Conservation (phyloP, 2,329 filamentous ascomycete species). For the Scolecobasidium constrictum region DNA sequence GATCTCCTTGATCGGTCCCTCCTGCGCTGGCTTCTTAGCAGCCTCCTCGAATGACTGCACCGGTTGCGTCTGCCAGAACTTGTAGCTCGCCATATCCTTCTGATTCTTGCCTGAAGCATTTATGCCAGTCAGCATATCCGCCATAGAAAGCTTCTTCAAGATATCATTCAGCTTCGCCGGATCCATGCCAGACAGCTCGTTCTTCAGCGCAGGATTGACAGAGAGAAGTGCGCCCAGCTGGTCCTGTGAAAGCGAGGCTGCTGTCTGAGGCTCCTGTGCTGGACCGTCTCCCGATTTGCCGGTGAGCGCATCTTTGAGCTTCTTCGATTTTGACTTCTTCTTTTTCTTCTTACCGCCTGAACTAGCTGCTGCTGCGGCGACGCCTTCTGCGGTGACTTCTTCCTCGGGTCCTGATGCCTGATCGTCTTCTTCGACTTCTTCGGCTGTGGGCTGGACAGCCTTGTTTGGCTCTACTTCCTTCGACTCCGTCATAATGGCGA, state of each 20-base stretch:
- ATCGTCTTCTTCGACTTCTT: slow-evolving; percentile 5
- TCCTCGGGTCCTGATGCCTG: slow-evolving; percentile 7
- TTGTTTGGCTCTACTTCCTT: slow-evolving; percentile 7
- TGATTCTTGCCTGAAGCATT: slow-evolving; percentile 72
- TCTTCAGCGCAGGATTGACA: slow-evolving; percentile 26
- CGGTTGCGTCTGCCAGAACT: slow-evolving; percentile 97
- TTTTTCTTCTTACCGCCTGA: slow-evolving; percentile 42
- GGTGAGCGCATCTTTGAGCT: slow-evolving; percentile 37
- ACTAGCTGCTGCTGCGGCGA: neutral
- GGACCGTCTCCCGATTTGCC: slow-evolving; percentile 21
- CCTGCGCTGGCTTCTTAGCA: slow-evolving; percentile 44
- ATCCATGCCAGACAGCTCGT: slow-evolving; percentile 20
- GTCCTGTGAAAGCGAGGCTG: slow-evolving; percentile 24
- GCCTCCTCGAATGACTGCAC: slow-evolving; percentile 64
- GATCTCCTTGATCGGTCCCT: slow-evolving; percentile 77
- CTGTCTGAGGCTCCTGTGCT: slow-evolving; percentile 14
- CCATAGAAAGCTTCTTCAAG: slow-evolving; percentile 52
- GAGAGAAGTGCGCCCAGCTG: slow-evolving; percentile 26
- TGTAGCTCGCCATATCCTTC: slow-evolving; percentile 95
- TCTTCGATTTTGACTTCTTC: slow-evolving; percentile 55
- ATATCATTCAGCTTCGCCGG: slow-evolving; percentile 30
- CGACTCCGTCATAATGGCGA: too few relatives aligned
- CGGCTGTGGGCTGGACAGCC: neutral
- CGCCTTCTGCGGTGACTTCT: slow-evolving; percentile 2
- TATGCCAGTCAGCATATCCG: slow-evolving; percentile 63